Evolutionary conservation across 306 rosid genomes (phyloP).

Genomic region (Trifolium fragiferum): DNA sequence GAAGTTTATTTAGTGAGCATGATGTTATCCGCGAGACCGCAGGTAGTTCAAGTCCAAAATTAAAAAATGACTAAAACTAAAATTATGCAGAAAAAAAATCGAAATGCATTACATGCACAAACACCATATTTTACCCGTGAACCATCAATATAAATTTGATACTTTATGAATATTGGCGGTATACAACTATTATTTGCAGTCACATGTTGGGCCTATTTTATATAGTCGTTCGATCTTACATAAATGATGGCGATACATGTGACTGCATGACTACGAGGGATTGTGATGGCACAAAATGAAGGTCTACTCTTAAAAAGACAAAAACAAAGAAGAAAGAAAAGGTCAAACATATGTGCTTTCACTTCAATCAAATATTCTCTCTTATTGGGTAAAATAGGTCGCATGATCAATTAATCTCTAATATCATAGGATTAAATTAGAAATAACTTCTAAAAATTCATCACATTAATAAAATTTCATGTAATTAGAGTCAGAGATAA

Average conservation of each 20-base stretch:
- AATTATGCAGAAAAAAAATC: no score
- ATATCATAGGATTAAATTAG: slow-evolving; percentile 6
- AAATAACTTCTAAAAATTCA: slow-evolving; percentile 7
- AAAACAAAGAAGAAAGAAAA: slow-evolving; percentile 18
- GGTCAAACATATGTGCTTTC: not conserved
- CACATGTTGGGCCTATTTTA: no score
- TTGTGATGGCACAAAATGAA: no score
- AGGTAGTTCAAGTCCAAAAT: not conserved
- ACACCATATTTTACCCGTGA: no score
- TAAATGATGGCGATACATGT: no score
- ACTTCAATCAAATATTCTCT: slow-evolving; percentile 18
- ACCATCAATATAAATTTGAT: no score
- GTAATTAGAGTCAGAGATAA: slow-evolving; percentile 34
- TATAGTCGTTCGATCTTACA: no score
- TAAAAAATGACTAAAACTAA: no score
- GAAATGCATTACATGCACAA: no score
- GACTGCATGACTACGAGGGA: no score
- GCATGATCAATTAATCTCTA: not conserved
- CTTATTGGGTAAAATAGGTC: not conserved
- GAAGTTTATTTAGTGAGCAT: not conserved
- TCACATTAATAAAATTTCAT: not conserved
- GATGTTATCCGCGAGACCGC: not conserved
- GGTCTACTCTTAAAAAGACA: not conserved
- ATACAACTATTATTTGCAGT: no score
- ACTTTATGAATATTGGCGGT: no score